Conservation (phyloP, 768 basidiomycete genomes). For the Clitopilus passeckerianus region DNA sequence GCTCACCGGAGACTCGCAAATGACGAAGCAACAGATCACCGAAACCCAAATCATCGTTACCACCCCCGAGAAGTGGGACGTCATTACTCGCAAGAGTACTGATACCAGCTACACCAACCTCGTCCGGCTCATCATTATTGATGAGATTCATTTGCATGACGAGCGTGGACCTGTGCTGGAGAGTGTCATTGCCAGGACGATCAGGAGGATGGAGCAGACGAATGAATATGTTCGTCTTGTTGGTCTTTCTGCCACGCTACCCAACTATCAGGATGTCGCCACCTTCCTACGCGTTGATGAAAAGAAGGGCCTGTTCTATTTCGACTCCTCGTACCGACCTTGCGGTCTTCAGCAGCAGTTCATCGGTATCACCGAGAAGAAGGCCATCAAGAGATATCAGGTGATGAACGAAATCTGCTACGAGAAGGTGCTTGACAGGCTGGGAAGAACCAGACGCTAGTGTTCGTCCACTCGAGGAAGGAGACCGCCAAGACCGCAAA, state of each 20-base stretch:
- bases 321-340: slow-evolving; percentile 90
- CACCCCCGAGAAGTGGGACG: slow-evolving; percentile 99
- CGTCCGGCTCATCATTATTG: slow-evolving; percentile 93
- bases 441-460: slow-evolving; percentile 84
- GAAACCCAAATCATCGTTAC: slow-evolving; percentile 99
- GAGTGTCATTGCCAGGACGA: slow-evolving; percentile 83
- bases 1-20: slow-evolving; percentile 94
- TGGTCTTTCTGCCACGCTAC: slow-evolving; percentile 95
- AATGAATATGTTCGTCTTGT: slow-evolving; percentile 90
- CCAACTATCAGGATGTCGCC: slow-evolving; percentile 97
- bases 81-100: slow-evolving; percentile 96
- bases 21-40: slow-evolving; percentile 96
- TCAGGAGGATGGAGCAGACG: slow-evolving; percentile 93
- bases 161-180: slow-evolving; percentile 97
- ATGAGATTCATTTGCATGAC: slow-evolving; percentile 98
- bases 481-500: slow-evolving; percentile 97
- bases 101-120: slow-evolving; percentile 97
- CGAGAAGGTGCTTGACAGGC: slow-evolving; percentile 96
- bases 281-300: slow-evolving; percentile 94
- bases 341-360: slow-evolving; percentile 96
- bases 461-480: slow-evolving; percentile 98
- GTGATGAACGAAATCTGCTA: slow-evolving; percentile 99
- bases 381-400: slow-evolving; percentile 97
- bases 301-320: slow-evolving; percentile 92
- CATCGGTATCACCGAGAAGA: slow-evolving; percentile 97